These are phyloP conservation scores for Myriosclerotinia curreyana DNA, from an alignment of 2,329 filamentous ascomycete species.

Conservation along the genomic window DNA sequence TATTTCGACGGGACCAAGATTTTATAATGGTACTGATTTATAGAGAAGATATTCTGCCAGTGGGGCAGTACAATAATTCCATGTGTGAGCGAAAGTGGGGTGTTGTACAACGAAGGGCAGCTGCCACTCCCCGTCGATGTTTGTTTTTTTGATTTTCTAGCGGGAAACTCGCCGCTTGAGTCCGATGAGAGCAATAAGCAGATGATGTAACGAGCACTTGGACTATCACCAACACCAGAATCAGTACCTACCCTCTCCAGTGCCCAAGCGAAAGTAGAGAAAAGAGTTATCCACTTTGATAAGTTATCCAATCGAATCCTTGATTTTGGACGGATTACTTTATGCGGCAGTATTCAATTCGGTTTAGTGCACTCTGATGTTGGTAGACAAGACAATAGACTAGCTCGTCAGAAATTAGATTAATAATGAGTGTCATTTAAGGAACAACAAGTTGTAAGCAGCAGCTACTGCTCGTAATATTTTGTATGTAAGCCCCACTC, in stretches of 20 bases:
- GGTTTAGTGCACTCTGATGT: no score
- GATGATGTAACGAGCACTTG: neutral
- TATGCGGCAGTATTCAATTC: no score
- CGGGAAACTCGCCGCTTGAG: neutral
- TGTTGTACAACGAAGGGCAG: neutral
- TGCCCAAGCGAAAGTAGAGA: no score
- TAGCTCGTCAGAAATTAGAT: neutral
- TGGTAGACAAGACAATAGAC: neutral
- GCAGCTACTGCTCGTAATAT: neutral
- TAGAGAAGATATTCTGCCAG: neutral
- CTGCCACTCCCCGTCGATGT: constrained; percentile 3
- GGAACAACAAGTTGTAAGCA: no score
- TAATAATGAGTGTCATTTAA: neutral
- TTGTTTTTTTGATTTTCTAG: neutral
- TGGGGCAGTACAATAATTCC: neutral
- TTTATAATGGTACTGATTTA: neutral
- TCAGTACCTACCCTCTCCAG: neutral
- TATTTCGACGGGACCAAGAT: neutral
- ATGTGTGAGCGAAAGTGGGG: neutral
- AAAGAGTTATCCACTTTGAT: no score
- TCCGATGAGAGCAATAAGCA: neutral
- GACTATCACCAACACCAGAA: neutral
- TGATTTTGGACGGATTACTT: no score
- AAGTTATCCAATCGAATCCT: no score
- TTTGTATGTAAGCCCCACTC: neutral